Base-by-base conservation (phyloP, 2,329 filamentous ascomycete genomes). In the Fusarium tanahbumbuense region DNA sequence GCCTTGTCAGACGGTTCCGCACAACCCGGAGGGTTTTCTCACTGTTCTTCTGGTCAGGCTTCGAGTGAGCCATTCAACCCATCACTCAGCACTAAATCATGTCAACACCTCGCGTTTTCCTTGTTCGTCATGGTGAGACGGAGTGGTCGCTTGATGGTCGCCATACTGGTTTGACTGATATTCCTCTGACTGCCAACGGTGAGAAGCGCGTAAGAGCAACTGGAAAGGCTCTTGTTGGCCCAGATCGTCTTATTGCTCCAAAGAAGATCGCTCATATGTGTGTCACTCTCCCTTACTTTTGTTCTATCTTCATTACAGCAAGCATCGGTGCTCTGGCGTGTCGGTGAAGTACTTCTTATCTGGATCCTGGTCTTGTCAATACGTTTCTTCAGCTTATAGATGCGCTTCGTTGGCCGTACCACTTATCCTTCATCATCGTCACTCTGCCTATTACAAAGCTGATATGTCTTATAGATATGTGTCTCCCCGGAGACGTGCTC, bases 71-170 rank as follows among this genome's bases (percentile, higher is more conserved):
- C 44, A 20, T 20, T 23, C 10, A 49, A 32, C 23, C 20, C 8
- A 37, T 25, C 30, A 46, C 18, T 47, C 27, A 54, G 27, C n/a
- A 28, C 59, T 62, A 48, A 34, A 60, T 44, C 55, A 78, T 78
- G 77, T 63, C 76, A 23, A 89, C 90, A 4, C 92, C 93, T 3
- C 87, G 92, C 56, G 90, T 93, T 78, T 95, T 95, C 83, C 88
- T 96, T 73, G 83, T 94, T 78, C 93, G 94, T 74, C 94, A 98
- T 78, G 95, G 94, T 81, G 93, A 98, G 83, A 98, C 94, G 6
- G 93, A 97, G 83, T 98, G 94, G 94, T 97, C 93, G 8, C 88
- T 97, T 49, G 91, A 91, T 73, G 94, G 93, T 59, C 87, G 89
- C 55, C 93, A 98, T 81, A 98, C 95, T 1, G 92, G 94, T 54